Base-by-base conservation (phyloP, 148 eudicot genomes). In the Rhododendron williamsianum region DNA sequence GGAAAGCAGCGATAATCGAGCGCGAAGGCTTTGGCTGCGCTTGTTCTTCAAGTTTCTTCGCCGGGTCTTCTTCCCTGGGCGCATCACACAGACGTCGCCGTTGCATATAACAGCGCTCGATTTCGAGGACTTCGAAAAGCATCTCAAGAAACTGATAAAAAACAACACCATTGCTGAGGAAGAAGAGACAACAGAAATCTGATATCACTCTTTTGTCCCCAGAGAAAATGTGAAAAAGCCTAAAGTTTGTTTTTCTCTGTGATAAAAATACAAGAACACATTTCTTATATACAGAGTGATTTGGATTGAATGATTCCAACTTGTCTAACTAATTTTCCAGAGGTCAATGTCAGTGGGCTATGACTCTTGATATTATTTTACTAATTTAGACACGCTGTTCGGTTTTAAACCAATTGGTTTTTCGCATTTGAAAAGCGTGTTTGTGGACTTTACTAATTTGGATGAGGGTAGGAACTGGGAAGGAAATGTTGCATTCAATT, bases 41-140 rank as follows among this genome's bases (percentile, higher is more conserved):
- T 52, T 80, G 82, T 7, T 52, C 65, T 52, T 52, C 65, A 27
- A 49, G 11, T 30, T 16, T 52, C 51, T 71, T 33, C 76, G 8
- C 19, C 45, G 65, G 5, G 9, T 30, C 36, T 52, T 80, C 65
- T 80, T 80, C 35, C 23, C 3, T 13, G 25, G 43, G 52, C 74
- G 74, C 84, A 82, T 8, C 6, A 82, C 84, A 2, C 84, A 82
- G 52, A 63, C 76, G 27, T 82, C 54, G 33, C 84, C 84, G 13
- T 60, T 49, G 73, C 84, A 82, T 3, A 60, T 52, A 9, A 38
- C 16, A 0, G 16, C 8, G 3, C 48, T 21, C 2, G 71, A 35
- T n/a, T 18, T 65, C 9, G 72, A 36, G 49, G 83, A 33, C 41
- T 21, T 15, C 9, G 69, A 54, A 58, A 54, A 54, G 46, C 72